Evolutionary conservation across 768 basidiomycete species (phyloP), one percentile per base, ranked within the genome.

Genomic region (Russula earlei): DNA sequence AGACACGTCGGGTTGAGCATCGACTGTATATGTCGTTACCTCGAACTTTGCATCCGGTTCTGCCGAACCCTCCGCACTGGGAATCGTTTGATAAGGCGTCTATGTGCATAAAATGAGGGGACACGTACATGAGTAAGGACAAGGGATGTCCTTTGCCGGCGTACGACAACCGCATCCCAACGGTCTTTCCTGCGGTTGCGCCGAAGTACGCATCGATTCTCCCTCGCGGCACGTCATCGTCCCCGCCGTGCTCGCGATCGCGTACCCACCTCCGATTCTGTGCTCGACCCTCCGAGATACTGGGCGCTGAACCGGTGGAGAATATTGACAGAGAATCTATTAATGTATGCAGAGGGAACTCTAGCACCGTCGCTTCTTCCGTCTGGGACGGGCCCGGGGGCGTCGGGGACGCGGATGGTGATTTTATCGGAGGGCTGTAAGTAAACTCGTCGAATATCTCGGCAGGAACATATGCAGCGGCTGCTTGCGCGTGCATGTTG

Each of bases 311-410:
- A 68, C 1, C 89, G 11, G 91, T 88, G 27, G 95, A 94, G 64
- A 94, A 97, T 53, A 97, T 85, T 64, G 95, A 94, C 31, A 99
- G 75, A 64, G 90, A 93, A 61, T 96, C 92, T 58, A 96, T 79
- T 49, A 97, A 71, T 3, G 84, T 85, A 66, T 82, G 79, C 37
- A 99, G 79, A 2, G 87, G 86, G 54, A 99, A 78, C 68, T 94
- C 91, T 64, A 97, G 87, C 0, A 81, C 76, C 2, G 72, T 71
- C 31, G 67, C 61, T 22, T 55, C 64, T 15, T 65, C 68, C 15
- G 62, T 22, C 54, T 65, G 65, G 17, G 65, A 62, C 7, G 63
- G 62, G 7, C 48, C 56, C 33, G 64, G 50, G 4, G 63, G 49
- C 34, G 57, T 58, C n/a, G 61, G 56, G 11, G 61, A 60, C 14